These are phyloP conservation scores for Juglanconis oblonga DNA, from an alignment of 2,329 filamentous ascomycete species.

Conservation along the genomic window DNA sequence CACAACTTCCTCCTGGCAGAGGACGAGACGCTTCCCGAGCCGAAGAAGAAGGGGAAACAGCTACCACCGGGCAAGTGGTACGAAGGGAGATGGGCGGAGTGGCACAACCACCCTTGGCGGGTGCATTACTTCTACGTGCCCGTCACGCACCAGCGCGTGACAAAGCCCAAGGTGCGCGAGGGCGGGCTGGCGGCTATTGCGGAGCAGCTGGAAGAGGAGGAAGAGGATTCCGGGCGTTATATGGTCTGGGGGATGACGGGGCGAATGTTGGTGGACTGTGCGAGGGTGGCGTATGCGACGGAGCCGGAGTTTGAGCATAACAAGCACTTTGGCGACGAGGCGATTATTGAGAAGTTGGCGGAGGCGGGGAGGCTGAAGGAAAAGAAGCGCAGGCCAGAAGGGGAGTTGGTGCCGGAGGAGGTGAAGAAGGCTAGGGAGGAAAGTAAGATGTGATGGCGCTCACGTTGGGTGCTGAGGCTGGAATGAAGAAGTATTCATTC, in stretches of 20 bases:
- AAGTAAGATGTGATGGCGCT: slow-evolving; percentile 36
- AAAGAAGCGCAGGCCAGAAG: slow-evolving; percentile 36
- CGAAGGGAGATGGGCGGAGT: slow-evolving; percentile 75
- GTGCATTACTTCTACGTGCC: slow-evolving; percentile 94
- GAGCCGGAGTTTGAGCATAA: slow-evolving; percentile 81
- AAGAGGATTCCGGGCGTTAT: slow-evolving; percentile 57
- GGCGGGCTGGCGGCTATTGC: slow-evolving; percentile 42
- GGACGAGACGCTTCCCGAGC: slow-evolving; percentile 49
- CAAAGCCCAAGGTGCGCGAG: slow-evolving; percentile 46
- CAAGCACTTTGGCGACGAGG: slow-evolving; percentile 49
- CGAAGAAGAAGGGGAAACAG: slow-evolving; percentile 30
- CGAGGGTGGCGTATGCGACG: slow-evolving; percentile 76
- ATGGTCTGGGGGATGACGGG: slow-evolving; percentile 96
- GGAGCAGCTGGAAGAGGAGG: slow-evolving; percentile 44
- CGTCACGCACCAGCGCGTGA: slow-evolving; percentile 66
- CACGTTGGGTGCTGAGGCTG: background rate
- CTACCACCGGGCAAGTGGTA: slow-evolving; percentile 71
- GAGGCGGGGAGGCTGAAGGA: slow-evolving; percentile 43
- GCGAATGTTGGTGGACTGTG: slow-evolving; percentile 82
- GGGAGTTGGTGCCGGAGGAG: slow-evolving; percentile 31
- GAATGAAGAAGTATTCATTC: background rate
- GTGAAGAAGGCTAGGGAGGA: slow-evolving; percentile 30
- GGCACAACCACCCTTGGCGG: slow-evolving; percentile 74
- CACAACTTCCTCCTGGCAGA: slow-evolving; percentile 69
- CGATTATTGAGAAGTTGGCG: slow-evolving; percentile 45